Conservation (phyloP, 495 filamentous ascomycete species). For the Pseudoneurospora amorphoporcata region DNA sequence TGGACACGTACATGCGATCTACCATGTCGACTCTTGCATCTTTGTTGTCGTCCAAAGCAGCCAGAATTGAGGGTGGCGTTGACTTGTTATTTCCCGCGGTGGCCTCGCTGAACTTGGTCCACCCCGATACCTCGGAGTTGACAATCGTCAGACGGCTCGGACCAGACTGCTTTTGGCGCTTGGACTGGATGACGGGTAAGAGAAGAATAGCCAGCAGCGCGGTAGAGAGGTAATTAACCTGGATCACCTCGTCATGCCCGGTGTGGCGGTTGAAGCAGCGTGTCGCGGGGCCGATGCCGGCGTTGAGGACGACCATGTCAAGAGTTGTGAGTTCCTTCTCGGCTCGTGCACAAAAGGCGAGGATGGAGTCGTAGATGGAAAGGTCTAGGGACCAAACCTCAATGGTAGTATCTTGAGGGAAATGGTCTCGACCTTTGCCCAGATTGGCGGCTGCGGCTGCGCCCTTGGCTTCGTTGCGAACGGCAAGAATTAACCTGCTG, state of each 20-base stretch:
- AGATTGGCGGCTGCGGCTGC: background rate
- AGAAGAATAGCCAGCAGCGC: conserved; percentile 29
- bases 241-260: conserved; percentile 36
- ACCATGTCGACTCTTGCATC: conserved; percentile 6
- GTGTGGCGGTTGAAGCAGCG: conserved; percentile 8
- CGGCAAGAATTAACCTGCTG: conserved; percentile 7
- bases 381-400: conserved; percentile 48
- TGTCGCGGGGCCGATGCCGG: conserved; percentile 23
- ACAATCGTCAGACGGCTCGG: conserved; percentile 5
- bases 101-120: background rate
- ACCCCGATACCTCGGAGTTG: conserved; percentile 6
- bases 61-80: conserved; percentile 19
- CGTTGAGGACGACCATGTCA: conserved; percentile 41
- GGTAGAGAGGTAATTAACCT: conserved; percentile 42
- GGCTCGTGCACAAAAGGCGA: conserved; percentile 29
- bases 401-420: conserved; percentile 11
- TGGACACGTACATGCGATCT: conserved; percentile 25
- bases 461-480: conserved; percentile 10
- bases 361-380: conserved; percentile 29
- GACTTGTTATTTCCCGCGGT: background rate
- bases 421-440: background rate
- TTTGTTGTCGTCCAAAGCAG: conserved; percentile 22
- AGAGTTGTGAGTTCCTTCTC: conserved; percentile 23
- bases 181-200: conserved; percentile 25
- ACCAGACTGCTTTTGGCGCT: background rate